phyloP scores from a whole-genome alignment of 768 basidiomycete species.

The Pleurotus sapidus region DNA sequence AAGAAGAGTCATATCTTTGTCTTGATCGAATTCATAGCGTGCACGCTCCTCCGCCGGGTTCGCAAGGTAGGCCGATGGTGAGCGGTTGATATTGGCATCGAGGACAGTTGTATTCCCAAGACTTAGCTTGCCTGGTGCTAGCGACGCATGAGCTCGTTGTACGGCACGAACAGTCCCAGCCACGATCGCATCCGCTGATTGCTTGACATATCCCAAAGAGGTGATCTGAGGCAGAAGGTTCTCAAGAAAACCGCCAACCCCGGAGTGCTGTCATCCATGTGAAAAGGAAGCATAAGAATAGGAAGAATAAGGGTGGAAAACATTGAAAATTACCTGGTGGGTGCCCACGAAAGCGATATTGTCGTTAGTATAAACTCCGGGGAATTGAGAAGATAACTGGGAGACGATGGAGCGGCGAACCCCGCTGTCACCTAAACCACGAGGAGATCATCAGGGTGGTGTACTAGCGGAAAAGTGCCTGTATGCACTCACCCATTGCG shows the following conservation, averaged over 20 bases:
- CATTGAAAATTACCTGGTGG: constrained; percentile 30
- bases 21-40: constrained; percentile 66
- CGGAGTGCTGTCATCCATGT: constrained; percentile 48
- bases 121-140: constrained; percentile 56
- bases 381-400: constrained; percentile 51
- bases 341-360: constrained; percentile 78
- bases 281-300: neutral
- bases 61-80: constrained; percentile 72
- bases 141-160: constrained; percentile 58
- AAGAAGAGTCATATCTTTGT: constrained; percentile 70
- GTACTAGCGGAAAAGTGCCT: neutral
- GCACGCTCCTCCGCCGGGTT: constrained; percentile 73
- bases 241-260: constrained; percentile 78
- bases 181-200: constrained; percentile 72
- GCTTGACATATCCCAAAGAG: constrained; percentile 67
- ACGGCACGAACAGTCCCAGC: constrained; percentile 68
- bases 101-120: constrained; percentile 69
- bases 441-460: constrained; percentile 8
- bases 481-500: constrained; percentile 52
- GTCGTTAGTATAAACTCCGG: constrained; percentile 61
- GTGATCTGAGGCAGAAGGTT: constrained; percentile 77
- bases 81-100: constrained; percentile 71
- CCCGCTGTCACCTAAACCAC: constrained; percentile 49
- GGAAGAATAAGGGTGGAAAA: constrained; percentile 1
- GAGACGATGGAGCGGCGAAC: constrained; percentile 66